Evolutionary conservation across 1,284 basidiomycete species (phyloP).

Genomic region (Mixia osmundae): DNA sequence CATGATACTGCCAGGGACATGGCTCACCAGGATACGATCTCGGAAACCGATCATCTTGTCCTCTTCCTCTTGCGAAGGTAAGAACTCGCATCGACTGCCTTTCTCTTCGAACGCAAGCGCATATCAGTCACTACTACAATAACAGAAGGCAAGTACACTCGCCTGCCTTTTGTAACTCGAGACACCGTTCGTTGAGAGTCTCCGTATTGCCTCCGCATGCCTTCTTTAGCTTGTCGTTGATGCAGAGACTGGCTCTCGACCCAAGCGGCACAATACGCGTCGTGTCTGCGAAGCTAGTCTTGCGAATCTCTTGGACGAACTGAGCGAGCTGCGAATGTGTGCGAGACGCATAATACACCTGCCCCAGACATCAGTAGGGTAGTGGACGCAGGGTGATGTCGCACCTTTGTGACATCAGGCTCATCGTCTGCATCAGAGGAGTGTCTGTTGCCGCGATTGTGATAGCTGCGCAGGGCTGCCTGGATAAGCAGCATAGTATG

Average conservation of each 20-base stretch:
- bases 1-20: too few relatives aligned
- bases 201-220: slow-evolving; percentile 27
- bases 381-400: slow-evolving; percentile 18
- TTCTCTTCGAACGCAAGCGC: background rate
- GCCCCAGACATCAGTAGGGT: slow-evolving; percentile 3
- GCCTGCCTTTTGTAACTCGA: slow-evolving; percentile 58
- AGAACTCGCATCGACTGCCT: slow-evolving; percentile 39
- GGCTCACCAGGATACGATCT: slow-evolving; percentile 69
- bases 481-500: slow-evolving; percentile 28
- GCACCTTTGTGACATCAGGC: slow-evolving; percentile 23
- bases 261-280: slow-evolving; percentile 50
- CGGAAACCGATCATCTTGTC: slow-evolving; percentile 54
- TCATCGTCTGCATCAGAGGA: slow-evolving; percentile 15
- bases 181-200: slow-evolving; percentile 74
- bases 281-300: slow-evolving; percentile 29
- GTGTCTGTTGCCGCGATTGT: slow-evolving; percentile 1
- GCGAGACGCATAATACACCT: slow-evolving; percentile 75
- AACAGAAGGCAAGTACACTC: slow-evolving; percentile 10
- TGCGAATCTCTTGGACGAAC: slow-evolving; percentile 60
- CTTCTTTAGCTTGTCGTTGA: slow-evolving; percentile 51
- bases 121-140: background rate
- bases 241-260: slow-evolving; percentile 80
- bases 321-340: slow-evolving; percentile 90
- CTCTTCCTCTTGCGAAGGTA: slow-evolving; percentile 53
- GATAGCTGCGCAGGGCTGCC: background rate